Base-by-base conservation (phyloP, 2,329 filamentous ascomycete species). In the Hypoxylon sp. region DNA sequence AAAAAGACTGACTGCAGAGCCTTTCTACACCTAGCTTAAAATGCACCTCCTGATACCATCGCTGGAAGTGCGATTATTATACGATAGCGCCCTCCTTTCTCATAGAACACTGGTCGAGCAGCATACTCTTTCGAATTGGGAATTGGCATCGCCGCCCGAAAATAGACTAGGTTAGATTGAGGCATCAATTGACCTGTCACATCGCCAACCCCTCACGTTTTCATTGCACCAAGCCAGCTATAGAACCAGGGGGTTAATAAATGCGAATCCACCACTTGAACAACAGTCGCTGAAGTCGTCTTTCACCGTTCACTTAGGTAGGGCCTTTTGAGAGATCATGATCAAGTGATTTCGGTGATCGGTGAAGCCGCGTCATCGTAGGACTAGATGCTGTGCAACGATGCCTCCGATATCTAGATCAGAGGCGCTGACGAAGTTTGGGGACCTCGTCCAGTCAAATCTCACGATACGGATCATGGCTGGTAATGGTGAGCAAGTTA, bases 401-500 rank as follows among this genome's bases (percentile, higher is more conserved):
- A 15, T 37, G 32, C 5, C 32, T 15, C 13, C 15, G 13, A 37
- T 13, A 32, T 7, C 7, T 26, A 26, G 7, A 26, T 7, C 24
- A 7, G 24, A 26, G 24, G 24, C 24, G 24, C 24, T 26, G 24
- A 26, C 24, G 7, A 26, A 7, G 7, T 26, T 26, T n/a, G n/a
- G n/a, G 24, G 24, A 26, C 7, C 24, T 26, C 24, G 24, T 26
- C 24, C 24, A 26, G 24, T 26, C 24, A 26, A 26, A 7, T 26
- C 24, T 26, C 24, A 26, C 4, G 24, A 26, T 26, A 26, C 24
- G 24, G 24, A 7, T n/a, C 13, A 5, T 34, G 26, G 32, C 26
- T 37, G 13, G 4, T 7, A 26, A 11, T 59, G 62, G 19, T 59
- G 62, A 62, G 62, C 62, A 65, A 62, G 50, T 65, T 62, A 56